Base-by-base conservation (phyloP, 129 eudicot species). In the Pittosporum tobira region DNA sequence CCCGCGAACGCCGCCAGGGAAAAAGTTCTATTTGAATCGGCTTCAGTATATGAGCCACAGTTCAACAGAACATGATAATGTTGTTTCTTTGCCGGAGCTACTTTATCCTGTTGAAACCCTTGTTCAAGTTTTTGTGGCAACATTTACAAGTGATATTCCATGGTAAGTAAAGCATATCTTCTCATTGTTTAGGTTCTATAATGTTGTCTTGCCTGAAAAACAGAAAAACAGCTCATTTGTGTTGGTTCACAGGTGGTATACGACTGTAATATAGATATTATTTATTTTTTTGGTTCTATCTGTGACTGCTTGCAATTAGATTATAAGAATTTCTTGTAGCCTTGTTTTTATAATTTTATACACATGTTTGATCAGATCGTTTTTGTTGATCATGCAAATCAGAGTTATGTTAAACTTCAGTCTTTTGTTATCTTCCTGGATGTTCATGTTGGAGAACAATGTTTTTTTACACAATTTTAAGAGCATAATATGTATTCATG, bases 1-100 rank as follows among this genome's bases (percentile, higher is more conserved):
- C 68, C 76, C 87, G 7, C n/a, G n/a, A n/a, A n/a, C n/a, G n/a
- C 77, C 85, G 1, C 97, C 97, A 28, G 94, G 97, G 50, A 88
- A 77, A 45, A 84, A 75, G 37, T 81, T 88, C 47, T 81, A 71
- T 71, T 49, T 88, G 52, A 88, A 88, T 42, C 88, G 91, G 28
- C 97, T 88, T 54, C 81, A 73, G 51, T 70, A 72, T 48, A 69
- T 59, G 79, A 75, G 49, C 0, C 78, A 76, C 31, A 57, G 27
- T 58, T 63, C 53, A 4, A 55, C 36, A 16, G 75, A 40, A 38
- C 60, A 38, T 36, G 71, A 69, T 43, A 63, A 66, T 69, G 79
- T 46, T 61, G 84, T 88, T 61, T 81, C 94, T 8, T 68, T 88
- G 71, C 94, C 85, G 1, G 97, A 88, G 76, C 85, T 88, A 34